Base-by-base conservation (phyloP, 2,329 filamentous ascomycete genomes). In the Chrysoporthe cubensis region DNA sequence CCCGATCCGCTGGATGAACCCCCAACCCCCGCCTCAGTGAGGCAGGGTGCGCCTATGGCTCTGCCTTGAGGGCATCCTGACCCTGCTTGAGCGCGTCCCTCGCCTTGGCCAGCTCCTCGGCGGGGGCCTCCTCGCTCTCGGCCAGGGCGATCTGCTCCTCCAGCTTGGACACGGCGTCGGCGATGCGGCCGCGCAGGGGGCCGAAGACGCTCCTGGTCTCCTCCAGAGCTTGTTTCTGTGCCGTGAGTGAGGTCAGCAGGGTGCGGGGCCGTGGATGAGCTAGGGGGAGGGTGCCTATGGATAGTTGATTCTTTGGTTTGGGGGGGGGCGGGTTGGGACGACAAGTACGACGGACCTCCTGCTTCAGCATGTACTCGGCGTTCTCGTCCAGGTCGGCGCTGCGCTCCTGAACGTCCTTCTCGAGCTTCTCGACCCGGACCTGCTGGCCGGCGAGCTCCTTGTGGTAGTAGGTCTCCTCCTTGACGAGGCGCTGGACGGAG, bases 391-490 rank as follows among this genome's bases (percentile, higher is more conserved):
- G 85, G 64, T 86, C 83, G 18, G 78, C 81, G 3, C 80, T 78
- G 37, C 79, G 81, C n/a, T 75, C 78, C 54, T 83, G 78, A 43
- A 87, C 78, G 73, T 91, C 88, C 57, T 84, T 82, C 77, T 90
- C 85, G 21, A 97, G 84, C 77, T 89, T 88, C 77, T 86, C 81
- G 71, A 96, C 86, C 66, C 91, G 88, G 70, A 86, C 85, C 73
- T 92, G 85, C 77, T 98, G 94, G 71, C 90, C 84, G 71, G 86
- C 83, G 26, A 94, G 86, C 79, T 99, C 96, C 76, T 91, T 91
- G 83, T 94, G 91, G 82, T 99, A 98, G 74, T 90, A 95, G 50
- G 87, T 84, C 79, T 97, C 93, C 80, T 99, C 96, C 80, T 97
- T 97, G 72, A 97, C 88, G 60, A 98, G 87, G 68, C 96, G 93